phyloP scores from a whole-genome alignment of 805 yeast genomes.

The Danielozyma ontarioensis region DNA sequence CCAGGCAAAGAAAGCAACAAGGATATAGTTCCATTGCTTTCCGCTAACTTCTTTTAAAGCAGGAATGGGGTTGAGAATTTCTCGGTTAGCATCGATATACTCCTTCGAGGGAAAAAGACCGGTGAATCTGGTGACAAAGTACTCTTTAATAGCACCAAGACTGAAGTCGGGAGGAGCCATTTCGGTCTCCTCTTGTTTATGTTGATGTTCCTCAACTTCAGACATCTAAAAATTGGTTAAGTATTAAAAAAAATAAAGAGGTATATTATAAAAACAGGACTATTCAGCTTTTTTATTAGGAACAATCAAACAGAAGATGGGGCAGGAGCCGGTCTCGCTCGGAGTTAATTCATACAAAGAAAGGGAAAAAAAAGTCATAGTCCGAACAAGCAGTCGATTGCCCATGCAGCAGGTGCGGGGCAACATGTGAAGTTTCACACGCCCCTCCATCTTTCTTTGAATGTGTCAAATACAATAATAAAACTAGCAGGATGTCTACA shows the following conservation, averaged over 20 bases:
- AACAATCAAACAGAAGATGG: too few relatives aligned
- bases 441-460: too few relatives aligned
- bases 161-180: conserved; percentile 8
- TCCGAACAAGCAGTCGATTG: too few relatives aligned
- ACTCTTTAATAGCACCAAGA: conserved; percentile 1
- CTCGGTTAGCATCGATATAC: conserved; percentile 13
- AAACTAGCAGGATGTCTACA: too few relatives aligned
- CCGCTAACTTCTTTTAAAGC: conserved; percentile 7
- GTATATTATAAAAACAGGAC: too few relatives aligned
- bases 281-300: too few relatives aligned
- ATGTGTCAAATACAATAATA: too few relatives aligned
- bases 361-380: too few relatives aligned
- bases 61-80: conserved; percentile 13
- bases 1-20: conserved; percentile 8
- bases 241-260: conserved; percentile 1
- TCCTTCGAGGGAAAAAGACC: conserved; percentile 9
- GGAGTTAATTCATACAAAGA: too few relatives aligned
- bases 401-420: too few relatives aligned
- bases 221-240: conserved; percentile 1
- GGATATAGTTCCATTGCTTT: conserved; percentile 5
- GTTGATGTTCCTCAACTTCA: conserved; percentile 6
- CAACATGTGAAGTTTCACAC: too few relatives aligned
- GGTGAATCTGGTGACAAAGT: conserved; percentile 8
- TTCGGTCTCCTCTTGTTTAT: conserved; percentile 13
- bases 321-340: too few relatives aligned